These are phyloP conservation scores for Leptographium radiaticola DNA, from an alignment of 2,329 filamentous ascomycete genomes.

Conservation along the genomic window DNA sequence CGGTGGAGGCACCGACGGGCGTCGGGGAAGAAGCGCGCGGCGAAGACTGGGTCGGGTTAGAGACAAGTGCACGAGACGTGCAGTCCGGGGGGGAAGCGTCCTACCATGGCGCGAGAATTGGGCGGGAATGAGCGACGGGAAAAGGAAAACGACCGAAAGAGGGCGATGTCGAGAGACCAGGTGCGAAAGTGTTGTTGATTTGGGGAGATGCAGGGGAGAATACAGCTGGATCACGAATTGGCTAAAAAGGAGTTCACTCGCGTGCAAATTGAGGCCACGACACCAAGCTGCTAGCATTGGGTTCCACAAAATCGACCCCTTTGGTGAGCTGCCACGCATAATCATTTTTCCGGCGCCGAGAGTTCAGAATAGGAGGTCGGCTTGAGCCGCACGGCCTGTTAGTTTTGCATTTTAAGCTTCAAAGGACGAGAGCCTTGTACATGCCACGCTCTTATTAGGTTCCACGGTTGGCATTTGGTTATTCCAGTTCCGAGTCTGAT, in stretches of 20 bases:
- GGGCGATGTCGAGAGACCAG: not conserved
- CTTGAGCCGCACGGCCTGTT: not conserved
- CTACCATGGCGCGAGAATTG: not conserved
- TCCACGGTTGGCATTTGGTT: too few relatives aligned
- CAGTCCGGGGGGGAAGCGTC: not conserved
- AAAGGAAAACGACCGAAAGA: not conserved
- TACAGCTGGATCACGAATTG: not conserved
- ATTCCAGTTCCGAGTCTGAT: too few relatives aligned
- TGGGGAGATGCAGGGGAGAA: not conserved
- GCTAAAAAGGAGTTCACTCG: conserved; percentile 2
- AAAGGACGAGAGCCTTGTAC: not conserved
- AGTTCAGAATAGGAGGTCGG: not conserved
- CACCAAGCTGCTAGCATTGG: not conserved
- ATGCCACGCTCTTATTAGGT: not conserved
- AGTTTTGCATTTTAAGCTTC: not conserved
- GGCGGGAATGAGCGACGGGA: not conserved
- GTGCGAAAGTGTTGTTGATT: too few relatives aligned
- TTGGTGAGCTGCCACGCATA: not conserved
- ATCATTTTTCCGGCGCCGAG: not conserved
- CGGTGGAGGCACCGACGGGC: conserved; percentile 45
- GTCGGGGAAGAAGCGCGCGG: conserved; percentile 40
- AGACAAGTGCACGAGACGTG: too few relatives aligned
- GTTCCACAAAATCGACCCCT: not conserved
- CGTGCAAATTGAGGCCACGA: conserved; percentile 11
- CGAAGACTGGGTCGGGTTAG: conserved; percentile 32